Evolutionary conservation across 495 filamentous ascomycete species (phyloP).

Genomic region (Penicillium paradoxum): DNA sequence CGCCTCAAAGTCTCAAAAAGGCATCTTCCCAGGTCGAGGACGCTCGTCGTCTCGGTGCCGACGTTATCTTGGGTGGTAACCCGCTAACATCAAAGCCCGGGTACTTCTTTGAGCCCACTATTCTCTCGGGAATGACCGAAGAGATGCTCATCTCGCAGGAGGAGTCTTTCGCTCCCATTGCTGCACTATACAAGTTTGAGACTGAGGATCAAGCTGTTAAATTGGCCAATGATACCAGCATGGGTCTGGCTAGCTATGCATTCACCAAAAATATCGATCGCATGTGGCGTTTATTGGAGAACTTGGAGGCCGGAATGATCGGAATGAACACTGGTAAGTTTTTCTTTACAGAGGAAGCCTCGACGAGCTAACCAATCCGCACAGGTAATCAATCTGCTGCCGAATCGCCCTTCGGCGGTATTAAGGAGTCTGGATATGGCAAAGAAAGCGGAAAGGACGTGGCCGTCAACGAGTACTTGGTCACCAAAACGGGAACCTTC

Average conservation of each 20-base stretch:
- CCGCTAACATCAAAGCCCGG: conserved; percentile 44
- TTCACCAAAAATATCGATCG: conserved; percentile 73
- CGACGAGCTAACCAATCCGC: conserved; percentile 1
- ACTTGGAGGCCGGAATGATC: conserved; percentile 73
- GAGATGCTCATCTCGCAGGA: conserved; percentile 63
- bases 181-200: conserved; percentile 64
- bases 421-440: conserved; percentile 72
- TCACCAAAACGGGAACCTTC: conserved; percentile 67
- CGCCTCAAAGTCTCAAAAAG: conserved; percentile 58
- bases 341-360: not conserved
- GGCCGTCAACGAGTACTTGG: conserved; percentile 63
- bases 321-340: conserved; percentile 60
- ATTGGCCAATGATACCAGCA: conserved; percentile 60
- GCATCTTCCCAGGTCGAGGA: conserved; percentile 58
- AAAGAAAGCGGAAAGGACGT: conserved; percentile 73
- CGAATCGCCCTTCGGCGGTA: conserved; percentile 69
- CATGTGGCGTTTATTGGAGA: conserved; percentile 66
- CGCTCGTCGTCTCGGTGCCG: conserved; percentile 55
- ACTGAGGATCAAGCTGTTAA: conserved; percentile 64
- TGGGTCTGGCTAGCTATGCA: conserved; percentile 66
- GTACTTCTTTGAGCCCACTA: conserved; percentile 71
- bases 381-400: conserved; percentile 59
- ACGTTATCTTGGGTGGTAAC: conserved; percentile 54
- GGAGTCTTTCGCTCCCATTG: conserved; percentile 66
- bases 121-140: conserved; percentile 56